Base-by-base conservation (phyloP, 768 basidiomycete genomes). In the Macrolepiota fuliginosa region DNA sequence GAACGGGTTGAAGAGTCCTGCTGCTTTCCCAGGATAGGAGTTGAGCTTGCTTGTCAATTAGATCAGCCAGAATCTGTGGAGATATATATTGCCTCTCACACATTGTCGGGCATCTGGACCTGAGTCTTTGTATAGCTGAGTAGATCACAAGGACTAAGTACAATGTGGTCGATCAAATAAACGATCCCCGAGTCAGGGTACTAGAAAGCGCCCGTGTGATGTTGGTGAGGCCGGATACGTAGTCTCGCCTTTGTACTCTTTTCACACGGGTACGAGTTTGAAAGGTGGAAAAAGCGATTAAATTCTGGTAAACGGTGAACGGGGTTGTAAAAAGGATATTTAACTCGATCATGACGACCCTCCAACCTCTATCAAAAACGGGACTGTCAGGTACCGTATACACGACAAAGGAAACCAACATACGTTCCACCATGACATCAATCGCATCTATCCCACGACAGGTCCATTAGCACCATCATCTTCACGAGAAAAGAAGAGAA, bases 401-500 rank as follows among this genome's bases (percentile, higher is more conserved):
- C n/a, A 40, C 9, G 29, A 54, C 42, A 25, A 36, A 62, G 64
- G 47, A 61, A 53, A 32, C 50, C 12, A n/a, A 83, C 88, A 65
- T 78, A 96, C 94, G 94, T 79, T 96, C 94, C 62, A 96, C 91
- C 90, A 95, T 92, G 64, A 96, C 95, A 81, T 98, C 95, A 75
- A 98, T 94, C 6, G 93, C 88, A 72, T 98, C 95, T 88, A 68
- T 24, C 54, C 60, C 32, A 62, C 50, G 58, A 62, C 56, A 56
- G 57, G 49, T 36, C 58, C 24, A 56, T 61, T 35, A 55, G 37
- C 24, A 55, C 49, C 25, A 51, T 24, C 27, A 66, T 13, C n/a
- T 25, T 63, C 12, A 35, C 17, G 12, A 22, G 45, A 36, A 58
- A 15, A 61, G 13, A 11, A 29, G 47, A 57, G 27, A 56, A 57